Evolutionary conservation across 805 yeast species (phyloP), one percentile per base, ranked within the genome.

Genomic region (Lachancea nothofagi): DNA sequence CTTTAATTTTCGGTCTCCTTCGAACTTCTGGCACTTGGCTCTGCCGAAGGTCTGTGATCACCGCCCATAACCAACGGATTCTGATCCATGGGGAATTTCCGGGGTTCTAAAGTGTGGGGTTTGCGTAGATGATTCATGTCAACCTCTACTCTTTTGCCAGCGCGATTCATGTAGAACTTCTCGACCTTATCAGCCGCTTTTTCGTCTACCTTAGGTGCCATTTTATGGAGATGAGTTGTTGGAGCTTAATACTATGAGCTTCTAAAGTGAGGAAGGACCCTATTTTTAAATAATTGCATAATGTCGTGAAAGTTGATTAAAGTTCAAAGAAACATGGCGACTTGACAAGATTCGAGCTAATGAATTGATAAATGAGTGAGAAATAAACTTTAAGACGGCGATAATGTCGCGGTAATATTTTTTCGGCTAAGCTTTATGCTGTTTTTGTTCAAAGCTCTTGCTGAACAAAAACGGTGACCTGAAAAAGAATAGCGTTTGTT

Each of bases 41-140:
- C 28, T 22, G 38, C 36, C 9, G 49, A 23, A 14, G 59, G 57
- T 22, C 60, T 45, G 30, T 55, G 60, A n/a, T 47, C 53, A 14
- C 48, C 55, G 18, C 43, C 51, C 26, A 45, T 41, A 3, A 54
- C 36, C 12, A 57, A 38, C 1, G 46, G 43, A 14, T 17, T n/a
- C 15, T 12, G 28, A 7, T 28, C 19, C 9, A 5, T 7, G 6
- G 29, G 27, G 27, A 5, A 32, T 17, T n/a, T 40, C 27, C 42
- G 36, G 6, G 45, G 43, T 4, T 43, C 33, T 13, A 51, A 45
- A 3, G 57, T 43, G 30, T 55, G 60, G 3, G 62, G 62, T 26
- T 37, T 48, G 19, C 52, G 40, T 15, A 58, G 27, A n/a, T 41
- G 41, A 10, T 50, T 53, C 7, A 51, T 41, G 21, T 51, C 45